Percentiles rank a stretch among this genome's conserved stretches.
These are phyloP conservation scores for Mycena haematopus DNA, from an alignment of 768 basidiomycete genomes.

Conservation along the genomic window DNA sequence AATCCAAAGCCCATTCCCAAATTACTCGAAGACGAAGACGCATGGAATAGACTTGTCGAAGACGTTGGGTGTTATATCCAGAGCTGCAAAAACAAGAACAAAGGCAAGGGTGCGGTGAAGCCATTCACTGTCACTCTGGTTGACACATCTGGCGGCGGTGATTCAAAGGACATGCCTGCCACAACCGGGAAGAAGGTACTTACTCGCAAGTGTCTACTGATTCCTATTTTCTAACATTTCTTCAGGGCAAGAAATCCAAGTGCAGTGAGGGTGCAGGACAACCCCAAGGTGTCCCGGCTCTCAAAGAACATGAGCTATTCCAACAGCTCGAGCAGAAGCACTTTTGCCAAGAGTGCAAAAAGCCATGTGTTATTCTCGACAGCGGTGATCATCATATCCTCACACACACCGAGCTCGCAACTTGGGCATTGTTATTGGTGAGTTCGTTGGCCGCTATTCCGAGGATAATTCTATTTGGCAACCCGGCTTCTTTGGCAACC, in stretches of 20 bases:
- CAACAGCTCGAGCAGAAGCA: neutral
- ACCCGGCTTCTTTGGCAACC: too few relatives aligned
- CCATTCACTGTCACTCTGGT: neutral
- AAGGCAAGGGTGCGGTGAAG: slow-evolving; percentile 2
- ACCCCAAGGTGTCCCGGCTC: neutral
- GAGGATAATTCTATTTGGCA: neutral
- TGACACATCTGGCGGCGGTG: neutral
- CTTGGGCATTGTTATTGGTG: slow-evolving; percentile 5
- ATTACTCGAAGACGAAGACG: neutral
- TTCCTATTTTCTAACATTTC: neutral
- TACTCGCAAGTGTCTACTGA: neutral
- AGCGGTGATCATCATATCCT: slow-evolving; percentile 5
- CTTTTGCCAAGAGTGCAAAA: slow-evolving; percentile 1
- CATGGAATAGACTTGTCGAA: neutral
- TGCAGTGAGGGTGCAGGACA: neutral
- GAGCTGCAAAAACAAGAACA: neutral
- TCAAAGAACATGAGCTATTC: slow-evolving; percentile 7
- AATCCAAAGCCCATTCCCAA: slow-evolving; percentile 11
- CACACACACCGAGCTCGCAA: slow-evolving; percentile 1
- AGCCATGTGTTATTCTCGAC: neutral
- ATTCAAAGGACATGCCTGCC: neutral
- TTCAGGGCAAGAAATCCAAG: neutral
- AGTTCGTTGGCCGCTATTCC: neutral
- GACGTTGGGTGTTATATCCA: neutral
- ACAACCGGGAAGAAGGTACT: neutral